Conservation (phyloP, 345 rosid genomes). For the Hibiscus tridactylites region DNA sequence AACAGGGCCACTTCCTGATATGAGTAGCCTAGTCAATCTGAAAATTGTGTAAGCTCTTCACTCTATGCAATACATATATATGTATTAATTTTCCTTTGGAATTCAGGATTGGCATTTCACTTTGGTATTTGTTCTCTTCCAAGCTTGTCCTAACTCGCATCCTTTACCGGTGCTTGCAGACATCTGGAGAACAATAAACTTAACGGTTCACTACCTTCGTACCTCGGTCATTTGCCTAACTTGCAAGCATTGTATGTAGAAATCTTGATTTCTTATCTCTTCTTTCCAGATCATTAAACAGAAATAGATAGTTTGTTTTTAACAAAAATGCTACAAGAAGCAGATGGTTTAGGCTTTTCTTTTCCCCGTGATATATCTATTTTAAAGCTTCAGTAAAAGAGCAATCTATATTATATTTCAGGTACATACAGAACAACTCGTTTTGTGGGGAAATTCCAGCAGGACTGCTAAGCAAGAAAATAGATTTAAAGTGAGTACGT, state of each 20-base stretch:
- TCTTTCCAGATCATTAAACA: background rate
- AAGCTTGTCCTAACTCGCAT: slow-evolving; percentile 5
- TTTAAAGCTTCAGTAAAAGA: background rate
- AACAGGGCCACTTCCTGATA: slow-evolving; percentile 64
- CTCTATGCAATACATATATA: slow-evolving; percentile 2
- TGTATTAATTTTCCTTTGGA: background rate
- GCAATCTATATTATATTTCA: slow-evolving; percentile 28
- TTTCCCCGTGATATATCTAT: background rate
- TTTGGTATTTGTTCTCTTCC: background rate
- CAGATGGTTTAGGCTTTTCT: background rate
- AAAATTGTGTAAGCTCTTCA: slow-evolving; percentile 58
- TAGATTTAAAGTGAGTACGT: slow-evolving; percentile 60
- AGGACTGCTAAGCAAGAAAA: slow-evolving; percentile 42
- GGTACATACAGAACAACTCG: slow-evolving; percentile 77
- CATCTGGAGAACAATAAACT: slow-evolving; percentile 86
- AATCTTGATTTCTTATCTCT: background rate
- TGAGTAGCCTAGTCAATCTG: slow-evolving; percentile 67
- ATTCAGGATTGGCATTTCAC: background rate
- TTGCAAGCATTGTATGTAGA: slow-evolving; percentile 71
- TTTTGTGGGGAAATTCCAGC: slow-evolving; percentile 67
- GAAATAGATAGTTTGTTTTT: background rate
- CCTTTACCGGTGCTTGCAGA: slow-evolving; percentile 34
- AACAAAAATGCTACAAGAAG: background rate
- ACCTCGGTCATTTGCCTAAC: slow-evolving; percentile 53
- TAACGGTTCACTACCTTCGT: slow-evolving; percentile 68